Percentiles rank a stretch among this genome's conserved stretches.
Evolutionary conservation across 164 flowering plant genomes (phyloP).

Genomic region (Hamamelis virginiana): DNA sequence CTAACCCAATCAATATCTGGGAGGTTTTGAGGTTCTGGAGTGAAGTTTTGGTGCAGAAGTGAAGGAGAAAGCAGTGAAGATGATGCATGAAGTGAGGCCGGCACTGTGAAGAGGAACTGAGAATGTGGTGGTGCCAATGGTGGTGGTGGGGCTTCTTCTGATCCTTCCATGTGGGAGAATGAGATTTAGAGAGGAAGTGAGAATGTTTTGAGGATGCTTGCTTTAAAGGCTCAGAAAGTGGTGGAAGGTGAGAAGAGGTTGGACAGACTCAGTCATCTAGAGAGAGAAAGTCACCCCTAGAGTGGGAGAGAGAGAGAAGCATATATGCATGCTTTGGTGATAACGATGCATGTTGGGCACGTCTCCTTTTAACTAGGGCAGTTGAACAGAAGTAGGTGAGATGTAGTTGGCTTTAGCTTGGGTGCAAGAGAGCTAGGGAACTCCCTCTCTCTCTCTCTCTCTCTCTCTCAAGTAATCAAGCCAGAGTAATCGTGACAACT

Average conservation of each 20-base stretch:
- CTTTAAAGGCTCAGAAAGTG: constrained; percentile 6
- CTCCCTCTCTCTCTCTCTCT: no score
- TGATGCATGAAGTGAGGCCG: constrained; percentile 14
- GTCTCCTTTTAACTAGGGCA: background rate
- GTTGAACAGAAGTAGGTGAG: constrained; percentile 13
- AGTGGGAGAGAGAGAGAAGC: constrained; percentile 10
- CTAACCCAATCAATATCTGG: constrained; percentile 40
- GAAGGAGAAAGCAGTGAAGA: constrained; percentile 19
- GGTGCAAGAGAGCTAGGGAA: no score
- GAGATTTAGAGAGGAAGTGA: constrained; percentile 9
- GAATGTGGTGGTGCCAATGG: constrained; percentile 6
- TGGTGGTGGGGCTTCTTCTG: constrained; percentile 10
- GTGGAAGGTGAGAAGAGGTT: constrained; percentile 37
- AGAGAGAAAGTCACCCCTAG: no score
- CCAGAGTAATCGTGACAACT: no score
- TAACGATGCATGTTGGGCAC: background rate
- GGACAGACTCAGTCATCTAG: constrained; percentile 23
- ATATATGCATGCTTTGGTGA: background rate
- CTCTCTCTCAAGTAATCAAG: no score
- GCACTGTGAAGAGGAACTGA: constrained; percentile 19
- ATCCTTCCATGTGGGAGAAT: background rate
- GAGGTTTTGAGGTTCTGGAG: constrained; percentile 12
- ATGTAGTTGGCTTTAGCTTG: constrained; percentile 10
- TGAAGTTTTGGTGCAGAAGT: constrained; percentile 7
- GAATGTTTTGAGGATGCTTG: constrained; percentile 8